phyloP scores from a whole-genome alignment of 2,329 filamentous ascomycete species.

The Aspergillus jensenii region DNA sequence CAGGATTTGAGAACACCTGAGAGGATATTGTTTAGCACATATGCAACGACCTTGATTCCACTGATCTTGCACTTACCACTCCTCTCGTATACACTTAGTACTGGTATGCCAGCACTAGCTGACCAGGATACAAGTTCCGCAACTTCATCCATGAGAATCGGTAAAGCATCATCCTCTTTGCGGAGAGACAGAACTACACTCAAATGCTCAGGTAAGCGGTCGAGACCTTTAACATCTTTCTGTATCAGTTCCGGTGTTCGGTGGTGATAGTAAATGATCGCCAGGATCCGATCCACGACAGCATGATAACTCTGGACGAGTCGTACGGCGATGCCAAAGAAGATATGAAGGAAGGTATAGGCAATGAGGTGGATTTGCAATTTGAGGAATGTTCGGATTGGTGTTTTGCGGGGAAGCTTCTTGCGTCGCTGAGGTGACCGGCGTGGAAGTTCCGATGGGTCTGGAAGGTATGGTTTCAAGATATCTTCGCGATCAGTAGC shows the following conservation, averaged over 20 bases:
- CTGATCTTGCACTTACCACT: constrained; percentile 61
- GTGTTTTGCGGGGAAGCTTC: constrained; percentile 33
- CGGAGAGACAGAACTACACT: constrained; percentile 78
- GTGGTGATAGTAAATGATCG: constrained; percentile 91
- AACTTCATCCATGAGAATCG: constrained; percentile 83
- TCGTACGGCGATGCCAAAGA: constrained; percentile 88
- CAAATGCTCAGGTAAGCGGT: constrained; percentile 76
- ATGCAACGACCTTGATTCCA: background rate
- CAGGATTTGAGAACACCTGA: constrained; percentile 85
- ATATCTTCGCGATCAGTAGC: constrained; percentile 52
- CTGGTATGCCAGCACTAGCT: constrained; percentile 81
- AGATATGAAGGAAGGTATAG: constrained; percentile 59
- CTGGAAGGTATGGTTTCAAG: constrained; percentile 54
- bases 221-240: constrained; percentile 75
- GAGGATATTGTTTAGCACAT: constrained; percentile 5
- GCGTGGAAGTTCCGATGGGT: constrained; percentile 34
- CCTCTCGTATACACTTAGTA: constrained; percentile 87
- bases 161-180: constrained; percentile 71
- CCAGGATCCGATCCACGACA: constrained; percentile 72
- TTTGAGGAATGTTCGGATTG: constrained; percentile 46
- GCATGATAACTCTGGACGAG: constrained; percentile 76
- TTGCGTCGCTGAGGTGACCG: constrained; percentile 25
- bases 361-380: constrained; percentile 45
- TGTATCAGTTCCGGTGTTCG: constrained; percentile 90
- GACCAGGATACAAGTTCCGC: constrained; percentile 94